Percentiles rank a stretch among this genome's conserved stretches.
Conservation (phyloP, 306 rosid species). For the Casuarina glauca region DNA sequence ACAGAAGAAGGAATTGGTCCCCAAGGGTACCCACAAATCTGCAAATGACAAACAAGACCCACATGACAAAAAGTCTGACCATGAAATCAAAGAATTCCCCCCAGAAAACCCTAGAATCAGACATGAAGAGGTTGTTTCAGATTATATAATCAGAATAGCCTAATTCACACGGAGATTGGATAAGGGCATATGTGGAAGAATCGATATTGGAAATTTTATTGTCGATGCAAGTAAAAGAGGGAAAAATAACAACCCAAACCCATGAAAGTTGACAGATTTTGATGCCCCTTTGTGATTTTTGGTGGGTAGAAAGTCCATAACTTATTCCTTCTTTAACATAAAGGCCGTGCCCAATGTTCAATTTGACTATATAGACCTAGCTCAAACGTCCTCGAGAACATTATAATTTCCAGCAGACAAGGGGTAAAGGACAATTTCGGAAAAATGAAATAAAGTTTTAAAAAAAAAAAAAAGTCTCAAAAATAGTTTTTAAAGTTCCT, state of each 20-base stretch:
- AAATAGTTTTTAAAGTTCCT: neutral
- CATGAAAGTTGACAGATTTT: slow-evolving; percentile 10
- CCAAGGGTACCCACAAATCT: slow-evolving; percentile 25
- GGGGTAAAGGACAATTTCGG: neutral
- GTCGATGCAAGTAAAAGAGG: neutral
- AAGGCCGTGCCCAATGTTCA: slow-evolving; percentile 10
- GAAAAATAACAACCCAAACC: slow-evolving; percentile 31
- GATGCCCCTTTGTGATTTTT: neutral
- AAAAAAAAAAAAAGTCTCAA: neutral
- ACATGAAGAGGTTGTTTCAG: neutral
- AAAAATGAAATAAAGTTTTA: neutral
- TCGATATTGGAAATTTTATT: neutral
- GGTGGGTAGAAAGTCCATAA: slow-evolving; percentile 15
- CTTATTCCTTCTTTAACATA: neutral
- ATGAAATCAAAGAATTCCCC: slow-evolving; percentile 4
- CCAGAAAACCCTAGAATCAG: neutral
- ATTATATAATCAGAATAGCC: neutral
- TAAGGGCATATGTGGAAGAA: slow-evolving; percentile 47
- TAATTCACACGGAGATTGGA: slow-evolving; percentile 18
- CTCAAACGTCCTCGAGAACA: too few relatives aligned
- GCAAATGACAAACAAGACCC: slow-evolving; percentile 31
- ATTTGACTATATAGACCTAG: neutral
- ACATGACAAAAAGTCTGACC: slow-evolving; percentile 10
- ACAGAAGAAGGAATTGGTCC: slow-evolving; percentile 16
- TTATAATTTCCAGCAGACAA: neutral